Conservation (phyloP, 129 eudicot genomes). For the Flaveria brownii region DNA sequence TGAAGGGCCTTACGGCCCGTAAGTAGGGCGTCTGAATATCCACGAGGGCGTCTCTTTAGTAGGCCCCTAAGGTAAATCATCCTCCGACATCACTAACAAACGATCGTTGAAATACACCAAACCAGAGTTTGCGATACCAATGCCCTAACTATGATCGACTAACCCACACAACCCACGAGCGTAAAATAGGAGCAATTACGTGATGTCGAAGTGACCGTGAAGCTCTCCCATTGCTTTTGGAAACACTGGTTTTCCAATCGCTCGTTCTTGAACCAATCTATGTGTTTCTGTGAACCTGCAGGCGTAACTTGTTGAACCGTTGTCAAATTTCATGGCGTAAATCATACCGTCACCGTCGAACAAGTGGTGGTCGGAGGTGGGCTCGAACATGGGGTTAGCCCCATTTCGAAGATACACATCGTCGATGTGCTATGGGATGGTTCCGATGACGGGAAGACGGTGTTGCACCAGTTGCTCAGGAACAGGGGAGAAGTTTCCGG, state of each 20-base stretch:
- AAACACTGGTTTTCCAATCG: slow-evolving; percentile 45
- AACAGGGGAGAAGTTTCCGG: slow-evolving; percentile 54
- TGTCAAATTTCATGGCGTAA: slow-evolving; percentile 49
- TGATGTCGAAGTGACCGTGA: slow-evolving; percentile 52
- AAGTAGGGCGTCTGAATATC: too few species aligned
- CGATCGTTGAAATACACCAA: slow-evolving; percentile 50
- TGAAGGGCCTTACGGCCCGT: too few species aligned
- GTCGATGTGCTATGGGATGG: slow-evolving; percentile 39
- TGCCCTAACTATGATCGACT: slow-evolving; percentile 46
- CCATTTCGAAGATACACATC: slow-evolving; percentile 53
- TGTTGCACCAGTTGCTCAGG: slow-evolving; percentile 46
- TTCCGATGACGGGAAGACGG: slow-evolving; percentile 31
- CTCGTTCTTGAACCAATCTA: slow-evolving; percentile 42
- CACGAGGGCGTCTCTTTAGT: too few species aligned
- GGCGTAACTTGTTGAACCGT: slow-evolving; percentile 47
- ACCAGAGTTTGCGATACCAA: slow-evolving; percentile 59
- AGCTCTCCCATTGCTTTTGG: slow-evolving; percentile 60
- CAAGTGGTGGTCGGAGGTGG: slow-evolving; percentile 51
- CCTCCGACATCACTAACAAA: slow-evolving; percentile 56
- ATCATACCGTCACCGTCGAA: slow-evolving; percentile 63
- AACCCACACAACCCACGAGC: slow-evolving; percentile 55
- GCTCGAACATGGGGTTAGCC: slow-evolving; percentile 53
- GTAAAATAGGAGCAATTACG: slow-evolving; percentile 46
- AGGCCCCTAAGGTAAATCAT: slow-evolving; percentile 59
- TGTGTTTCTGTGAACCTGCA: slow-evolving; percentile 54